Evolutionary conservation across 495 filamentous ascomycete species (phyloP), one percentile per base, ranked within the genome.

Genomic region (Massariosphaeria phaeospora): DNA sequence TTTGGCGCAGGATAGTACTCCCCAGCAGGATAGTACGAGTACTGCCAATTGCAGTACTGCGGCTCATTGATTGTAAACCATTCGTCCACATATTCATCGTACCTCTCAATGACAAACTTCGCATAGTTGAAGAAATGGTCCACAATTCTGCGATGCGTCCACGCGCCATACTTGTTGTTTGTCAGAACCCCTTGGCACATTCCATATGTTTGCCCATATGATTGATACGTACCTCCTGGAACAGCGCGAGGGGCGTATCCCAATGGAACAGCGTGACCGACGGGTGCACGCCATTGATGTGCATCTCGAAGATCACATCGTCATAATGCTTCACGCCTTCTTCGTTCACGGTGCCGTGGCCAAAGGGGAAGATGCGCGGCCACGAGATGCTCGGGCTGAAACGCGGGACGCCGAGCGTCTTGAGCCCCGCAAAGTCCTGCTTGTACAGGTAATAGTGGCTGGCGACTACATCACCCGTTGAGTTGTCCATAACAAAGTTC

Each of bases 371-470:
- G 31, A 65, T 51, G 13, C 54, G 38, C 7, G 73, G 72, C 73
- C 73, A 75, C 8, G 63, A 68, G 45, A 75, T 73, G 44, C 67
- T 70, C 8, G 72, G 70, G 17, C 68, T 71, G 55, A 68, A 73
- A 48, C 54, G 20, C 11, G 27, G 64, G n/a, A 68, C 63, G 26
- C 72, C 72, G 9, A 75, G 49, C 35, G 59, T 60, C 25, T 62
- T 59, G 30, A 75, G 38, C 29, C 70, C 64, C 1, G 69, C 70
- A 57, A 73, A 72, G 60, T 74, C 73, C 29, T 74, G 70, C 52
- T 74, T 74, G 50, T 75, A 75, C 4, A 74, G 48, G 8, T 64
- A 75, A 41, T 75, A 75, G 48, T 73, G 69, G 18, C 68, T 67
- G 7, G 58, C 70, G 4, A 72, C 62, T 18, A 73, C 59, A 49